Evolutionary conservation across 1,284 basidiomycete species (phyloP).

Genomic region (Termitomyces sp.): DNA sequence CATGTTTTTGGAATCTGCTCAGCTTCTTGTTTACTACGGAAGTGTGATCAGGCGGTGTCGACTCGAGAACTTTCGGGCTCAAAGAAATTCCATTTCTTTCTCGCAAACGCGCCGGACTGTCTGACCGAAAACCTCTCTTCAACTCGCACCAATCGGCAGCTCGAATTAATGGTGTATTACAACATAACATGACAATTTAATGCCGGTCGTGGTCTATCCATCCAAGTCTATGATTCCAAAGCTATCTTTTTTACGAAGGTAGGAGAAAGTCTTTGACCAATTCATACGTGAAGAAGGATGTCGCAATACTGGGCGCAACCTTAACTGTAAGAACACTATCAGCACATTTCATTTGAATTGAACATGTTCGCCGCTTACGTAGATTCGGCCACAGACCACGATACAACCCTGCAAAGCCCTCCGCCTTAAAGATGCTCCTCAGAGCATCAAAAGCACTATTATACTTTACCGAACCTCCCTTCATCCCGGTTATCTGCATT

Average conservation of each 20-base stretch:
- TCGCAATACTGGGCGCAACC: constrained; percentile 89
- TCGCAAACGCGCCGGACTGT: too few species aligned
- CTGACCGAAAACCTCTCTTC: too few species aligned
- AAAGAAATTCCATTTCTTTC: too few species aligned
- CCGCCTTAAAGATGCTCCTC: constrained; percentile 60
- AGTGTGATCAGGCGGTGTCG: too few species aligned
- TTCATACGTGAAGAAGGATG: constrained; percentile 79
- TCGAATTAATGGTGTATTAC: constrained; percentile 4
- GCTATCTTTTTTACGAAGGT: constrained; percentile 13
- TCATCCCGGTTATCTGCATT: constrained; percentile 94
- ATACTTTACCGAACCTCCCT: constrained; percentile 60
- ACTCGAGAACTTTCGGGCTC: too few species aligned
- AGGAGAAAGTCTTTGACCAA: constrained; percentile 39
- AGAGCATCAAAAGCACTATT: constrained; percentile 78
- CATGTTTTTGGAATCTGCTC: too few species aligned
- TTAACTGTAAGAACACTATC: constrained; percentile 49
- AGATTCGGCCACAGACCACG: constrained; percentile 91
- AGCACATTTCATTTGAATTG: constrained; percentile 5
- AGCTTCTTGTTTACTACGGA: too few species aligned
- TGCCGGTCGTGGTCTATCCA: constrained; percentile 9
- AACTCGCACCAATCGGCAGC: too few species aligned
- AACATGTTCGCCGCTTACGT: constrained; percentile 46
- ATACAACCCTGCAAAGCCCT: constrained; percentile 77
- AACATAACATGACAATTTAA: neutral
- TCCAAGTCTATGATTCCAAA: constrained; percentile 9